These are phyloP conservation scores for Aspergillus sp. DNA, from an alignment of 2,329 filamentous ascomycete species.

Conservation along the genomic window DNA sequence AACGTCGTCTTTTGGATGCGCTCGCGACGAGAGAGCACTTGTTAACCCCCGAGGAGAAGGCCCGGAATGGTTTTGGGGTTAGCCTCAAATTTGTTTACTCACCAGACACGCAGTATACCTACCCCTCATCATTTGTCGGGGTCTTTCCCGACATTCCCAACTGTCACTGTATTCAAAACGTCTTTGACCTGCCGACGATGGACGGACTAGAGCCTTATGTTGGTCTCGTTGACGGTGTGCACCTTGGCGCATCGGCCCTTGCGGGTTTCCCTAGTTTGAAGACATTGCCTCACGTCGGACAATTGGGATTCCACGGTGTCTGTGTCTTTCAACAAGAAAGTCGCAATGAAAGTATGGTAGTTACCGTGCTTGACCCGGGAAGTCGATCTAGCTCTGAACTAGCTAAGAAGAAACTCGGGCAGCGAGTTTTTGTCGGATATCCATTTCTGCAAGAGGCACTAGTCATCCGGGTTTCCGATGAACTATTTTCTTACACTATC, in stretches of 20 bases:
- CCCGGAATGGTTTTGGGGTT: slow-evolving; percentile 86
- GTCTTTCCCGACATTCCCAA: slow-evolving; percentile 85
- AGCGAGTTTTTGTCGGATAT: slow-evolving; percentile 87
- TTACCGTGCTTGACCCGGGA: slow-evolving; percentile 77
- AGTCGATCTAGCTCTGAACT: slow-evolving; percentile 66
- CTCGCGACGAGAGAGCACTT: slow-evolving; percentile 82
- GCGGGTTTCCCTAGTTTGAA: slow-evolving; percentile 92
- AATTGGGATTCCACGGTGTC: slow-evolving; percentile 82
- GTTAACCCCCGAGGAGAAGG: slow-evolving; percentile 74
- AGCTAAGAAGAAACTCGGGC: slow-evolving; percentile 77
- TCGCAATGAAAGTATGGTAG: slow-evolving; percentile 92
- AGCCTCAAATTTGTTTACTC: slow-evolving; percentile 91
- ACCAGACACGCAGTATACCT: slow-evolving; percentile 72
- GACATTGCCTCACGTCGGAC: slow-evolving; percentile 78
- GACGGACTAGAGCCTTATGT: slow-evolving; percentile 84
- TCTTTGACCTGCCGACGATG: slow-evolving; percentile 89
- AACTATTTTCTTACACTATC: slow-evolving; percentile 84
- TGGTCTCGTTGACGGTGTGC: slow-evolving; percentile 79
- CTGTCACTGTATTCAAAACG: slow-evolving; percentile 92
- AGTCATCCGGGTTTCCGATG: slow-evolving; percentile 84
- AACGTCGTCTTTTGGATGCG: slow-evolving; percentile 76
- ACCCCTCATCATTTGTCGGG: slow-evolving; percentile 83
- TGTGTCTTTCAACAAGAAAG: slow-evolving; percentile 96
- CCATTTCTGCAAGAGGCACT: slow-evolving; percentile 95
- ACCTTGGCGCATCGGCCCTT: slow-evolving; percentile 77